Evolutionary conservation across 2,329 filamentous ascomycete species (phyloP), one percentile per base, ranked within the genome.

Genomic region (Pseudogymnoascus sp.): DNA sequence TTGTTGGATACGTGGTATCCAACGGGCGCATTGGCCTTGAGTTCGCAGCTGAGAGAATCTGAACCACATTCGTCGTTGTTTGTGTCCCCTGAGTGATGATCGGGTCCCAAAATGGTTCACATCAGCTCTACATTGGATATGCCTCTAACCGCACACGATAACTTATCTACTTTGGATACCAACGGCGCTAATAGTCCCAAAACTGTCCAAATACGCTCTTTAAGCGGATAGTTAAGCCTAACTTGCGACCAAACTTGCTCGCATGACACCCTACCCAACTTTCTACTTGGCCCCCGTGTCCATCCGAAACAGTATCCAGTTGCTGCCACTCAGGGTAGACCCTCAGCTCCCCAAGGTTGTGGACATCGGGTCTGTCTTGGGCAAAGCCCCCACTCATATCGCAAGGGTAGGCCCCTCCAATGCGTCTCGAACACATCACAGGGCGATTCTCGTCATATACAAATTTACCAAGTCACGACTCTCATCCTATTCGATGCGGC

Each of bases 81-180:
- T 54, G 43, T 54, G 43, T 54, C n/a, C 25, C 43, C 43, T 54
- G n/a, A 6, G 25, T 33, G 47, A 54, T 54, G 47, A 54, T 54
- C 25, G 9, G 18, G 33, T 54, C 28, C 47, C 28, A 16, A 54
- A 33, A 54, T 54, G 47, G 47, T 14, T 33, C 47, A 54, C 4
- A n/a, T 18, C 47, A 54, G 47, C 47, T 54, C 47, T 18, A 33
- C 25, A 12, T 33, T 20, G 4, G 28, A 54, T 54, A 14, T n/a
- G n/a, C 8, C 11, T 33, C 47, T 3, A 54, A 54, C 28, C 38
- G 47, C 28, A 18, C 28, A 54, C 28, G 28, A 33, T 54, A 33
- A 33, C 28, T 9, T 54, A 8, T 28, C 25, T 54, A 33, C 25
- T 54, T 54, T 20, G 28, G 47, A 33, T 54, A 1, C 5, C 28